phyloP scores from a whole-genome alignment of 441 rosid species.

The Sinapis alba region DNA sequence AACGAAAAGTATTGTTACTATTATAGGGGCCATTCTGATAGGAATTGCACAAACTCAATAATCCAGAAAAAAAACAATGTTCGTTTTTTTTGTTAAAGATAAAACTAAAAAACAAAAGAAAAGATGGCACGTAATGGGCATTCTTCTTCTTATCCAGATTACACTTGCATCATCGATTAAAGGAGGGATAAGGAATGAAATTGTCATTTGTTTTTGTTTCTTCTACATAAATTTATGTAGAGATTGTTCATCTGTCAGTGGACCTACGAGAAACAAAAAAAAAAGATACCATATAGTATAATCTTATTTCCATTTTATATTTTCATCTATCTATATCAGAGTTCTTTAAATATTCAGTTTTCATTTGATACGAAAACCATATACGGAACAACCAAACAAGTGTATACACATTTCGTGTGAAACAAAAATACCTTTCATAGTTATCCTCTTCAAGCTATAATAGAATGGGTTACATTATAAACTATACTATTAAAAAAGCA shows the following conservation, averaged over 20 bases:
- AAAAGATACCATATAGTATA: neutral
- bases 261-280: constrained; percentile 10
- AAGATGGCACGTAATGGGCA: constrained; percentile 34
- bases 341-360: neutral
- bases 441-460: constrained; percentile 9
- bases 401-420: constrained; percentile 27
- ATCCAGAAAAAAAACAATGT: neutral
- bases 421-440: constrained; percentile 25
- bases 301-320: neutral
- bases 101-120: constrained; percentile 16
- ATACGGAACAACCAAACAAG: constrained; percentile 20
- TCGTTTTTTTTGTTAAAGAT: neutral
- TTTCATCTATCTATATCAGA: neutral
- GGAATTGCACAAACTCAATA: constrained; percentile 2
- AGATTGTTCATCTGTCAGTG: constrained; percentile 25
- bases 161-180: constrained; percentile 10
- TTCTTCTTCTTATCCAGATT: constrained; percentile 38
- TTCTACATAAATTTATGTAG: constrained; percentile 29
- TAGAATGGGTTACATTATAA: constrained; percentile 1
- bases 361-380: constrained; percentile 11
- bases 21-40: neutral
- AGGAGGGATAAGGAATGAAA: constrained; percentile 37
- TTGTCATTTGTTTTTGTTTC: constrained; percentile 36
- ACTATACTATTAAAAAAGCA: neutral
- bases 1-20: neutral